Conservation (phyloP, 2,329 filamentous ascomycete genomes). For the Scleromitrula shiraiana region DNA sequence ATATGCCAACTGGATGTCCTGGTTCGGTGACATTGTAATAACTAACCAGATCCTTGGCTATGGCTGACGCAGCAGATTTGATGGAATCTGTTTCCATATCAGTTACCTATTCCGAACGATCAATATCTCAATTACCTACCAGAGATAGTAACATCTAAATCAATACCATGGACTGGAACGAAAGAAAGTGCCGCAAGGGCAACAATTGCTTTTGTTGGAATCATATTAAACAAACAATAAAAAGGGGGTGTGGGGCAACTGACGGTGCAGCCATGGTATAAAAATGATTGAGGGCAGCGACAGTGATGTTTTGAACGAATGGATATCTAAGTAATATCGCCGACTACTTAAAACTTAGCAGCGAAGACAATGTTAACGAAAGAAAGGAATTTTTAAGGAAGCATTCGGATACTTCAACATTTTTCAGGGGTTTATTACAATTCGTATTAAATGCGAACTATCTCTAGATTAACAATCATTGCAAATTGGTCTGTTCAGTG, state of each 20-base stretch:
- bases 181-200: constrained; percentile 16
- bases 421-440: too few relatives aligned
- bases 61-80: constrained; percentile 15
- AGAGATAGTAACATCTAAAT: constrained; percentile 11
- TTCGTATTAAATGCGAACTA: too few relatives aligned
- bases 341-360: too few relatives aligned
- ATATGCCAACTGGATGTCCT: constrained; percentile 13
- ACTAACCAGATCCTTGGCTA: constrained; percentile 15
- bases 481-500: too few relatives aligned
- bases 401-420: too few relatives aligned
- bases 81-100: constrained; percentile 17
- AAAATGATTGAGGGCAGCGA: too few relatives aligned
- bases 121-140: constrained; percentile 5
- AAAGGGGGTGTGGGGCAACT: too few relatives aligned
- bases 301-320: background rate
- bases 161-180: constrained; percentile 8
- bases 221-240: constrained; percentile 1
- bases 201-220: constrained; percentile 11
- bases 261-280: too few relatives aligned
- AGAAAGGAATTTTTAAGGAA: too few relatives aligned
- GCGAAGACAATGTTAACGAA: too few relatives aligned
- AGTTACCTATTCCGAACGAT: background rate
- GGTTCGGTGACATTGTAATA: constrained; percentile 19
- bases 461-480: too few relatives aligned
- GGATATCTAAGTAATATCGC: too few relatives aligned